Conservation (phyloP, 768 basidiomycete genomes). For the Auricularia sp. region DNA sequence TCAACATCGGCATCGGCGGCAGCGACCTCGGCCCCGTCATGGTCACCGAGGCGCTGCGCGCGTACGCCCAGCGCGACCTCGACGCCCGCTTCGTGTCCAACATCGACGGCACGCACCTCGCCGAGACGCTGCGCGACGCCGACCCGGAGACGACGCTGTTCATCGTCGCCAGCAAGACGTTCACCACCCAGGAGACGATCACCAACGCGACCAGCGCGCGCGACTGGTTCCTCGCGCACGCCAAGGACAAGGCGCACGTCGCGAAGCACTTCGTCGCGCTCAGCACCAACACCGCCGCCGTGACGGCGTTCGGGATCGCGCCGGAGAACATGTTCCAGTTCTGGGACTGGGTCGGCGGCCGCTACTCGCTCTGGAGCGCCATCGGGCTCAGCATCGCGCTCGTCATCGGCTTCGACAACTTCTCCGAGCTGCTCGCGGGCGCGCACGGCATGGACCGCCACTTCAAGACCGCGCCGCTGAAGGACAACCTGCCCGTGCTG, state of each 20-base stretch:
- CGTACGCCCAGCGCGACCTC: conserved; percentile 83
- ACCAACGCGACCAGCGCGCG: conserved; percentile 93
- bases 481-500: conserved; percentile 86
- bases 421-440: conserved; percentile 78
- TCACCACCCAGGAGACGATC: conserved; percentile 99
- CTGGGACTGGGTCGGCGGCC: conserved; percentile 99
- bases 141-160: conserved; percentile 91
- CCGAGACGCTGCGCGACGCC: conserved; percentile 71
- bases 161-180: conserved; percentile 98
- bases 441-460: conserved; percentile 98
- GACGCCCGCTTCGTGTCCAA: conserved; percentile 88
- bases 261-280: conserved; percentile 99
- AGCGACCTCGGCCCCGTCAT: conserved; percentile 97
- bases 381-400: conserved; percentile 93
- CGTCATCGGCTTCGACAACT: conserved; percentile 89
- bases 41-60: conserved; percentile 95
- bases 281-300: conserved; percentile 90
- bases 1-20: conserved; percentile 98
- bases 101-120: conserved; percentile 96
- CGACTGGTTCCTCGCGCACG: conserved; percentile 82
- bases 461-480: conserved; percentile 79
- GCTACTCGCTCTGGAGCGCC: conserved; percentile 97
- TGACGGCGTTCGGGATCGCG: conserved; percentile 87
- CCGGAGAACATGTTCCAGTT: conserved; percentile 96
- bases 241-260: conserved; percentile 82